phyloP scores from a whole-genome alignment of 441 rosid species.

The Brassica balearica region DNA sequence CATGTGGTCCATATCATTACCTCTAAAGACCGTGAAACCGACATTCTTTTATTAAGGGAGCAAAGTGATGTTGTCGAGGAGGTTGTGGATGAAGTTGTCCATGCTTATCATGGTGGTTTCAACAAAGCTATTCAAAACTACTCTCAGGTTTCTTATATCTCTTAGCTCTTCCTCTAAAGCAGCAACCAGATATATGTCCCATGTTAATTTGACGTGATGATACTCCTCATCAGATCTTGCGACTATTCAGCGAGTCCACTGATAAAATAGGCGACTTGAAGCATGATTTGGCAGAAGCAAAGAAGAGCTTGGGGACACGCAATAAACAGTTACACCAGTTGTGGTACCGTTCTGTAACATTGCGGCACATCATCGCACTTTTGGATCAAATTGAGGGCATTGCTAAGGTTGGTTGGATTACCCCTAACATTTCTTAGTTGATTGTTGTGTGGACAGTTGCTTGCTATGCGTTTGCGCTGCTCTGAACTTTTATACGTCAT shows the following conservation, averaged over 20 bases:
- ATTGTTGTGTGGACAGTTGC: conserved; percentile 15
- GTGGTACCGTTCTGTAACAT: conserved; percentile 99
- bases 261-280: conserved; percentile 73
- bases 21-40: conserved; percentile 92
- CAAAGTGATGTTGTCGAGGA: conserved; percentile 97
- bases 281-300: conserved; percentile 92
- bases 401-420: conserved; percentile 74
- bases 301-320: conserved; percentile 82
- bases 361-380: conserved; percentile 91
- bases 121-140: conserved; percentile 99
- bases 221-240: conserved; percentile 74
- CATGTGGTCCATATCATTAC: conserved; percentile 96
- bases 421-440: conserved; percentile 16
- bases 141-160: conserved; percentile 75
- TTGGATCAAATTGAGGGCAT: conserved; percentile 98
- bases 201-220: neutral
- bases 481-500: conserved; percentile 20
- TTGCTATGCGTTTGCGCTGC: conserved; percentile 19
- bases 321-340: conserved; percentile 98
- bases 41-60: conserved; percentile 75
- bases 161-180: conserved; percentile 5
- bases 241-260: conserved; percentile 93
- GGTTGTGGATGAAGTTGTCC: conserved; percentile 98
- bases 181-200: neutral
- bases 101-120: conserved; percentile 94